phyloP scores from a whole-genome alignment of 1,284 basidiomycete genomes.

The Salmacisia buchloeana region DNA sequence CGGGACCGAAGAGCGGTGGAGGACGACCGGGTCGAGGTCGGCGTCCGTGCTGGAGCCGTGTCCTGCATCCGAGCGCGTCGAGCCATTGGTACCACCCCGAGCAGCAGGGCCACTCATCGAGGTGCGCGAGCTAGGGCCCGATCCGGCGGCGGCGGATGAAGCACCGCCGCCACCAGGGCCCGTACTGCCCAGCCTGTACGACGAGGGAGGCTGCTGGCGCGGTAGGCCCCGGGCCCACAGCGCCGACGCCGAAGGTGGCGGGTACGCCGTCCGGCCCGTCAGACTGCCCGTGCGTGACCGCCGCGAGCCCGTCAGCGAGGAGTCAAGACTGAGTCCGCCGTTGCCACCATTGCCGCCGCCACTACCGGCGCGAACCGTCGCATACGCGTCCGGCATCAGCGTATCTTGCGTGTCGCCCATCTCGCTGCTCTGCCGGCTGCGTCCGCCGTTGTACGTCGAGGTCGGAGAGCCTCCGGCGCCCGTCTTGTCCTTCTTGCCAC shows the following conservation, averaged over 20 bases:
- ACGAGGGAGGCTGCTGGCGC: slow-evolving; percentile 20
- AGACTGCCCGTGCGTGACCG: slow-evolving; percentile 3
- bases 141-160: too few species aligned
- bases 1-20: neutral
- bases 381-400: too few species aligned
- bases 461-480: neutral
- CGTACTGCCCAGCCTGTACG: slow-evolving; percentile 11
- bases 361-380: too few species aligned
- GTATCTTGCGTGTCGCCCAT: too few species aligned
- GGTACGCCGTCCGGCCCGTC: neutral
- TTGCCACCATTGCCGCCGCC: too few species aligned
- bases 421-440: too few species aligned
- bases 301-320: too few species aligned
- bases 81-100: neutral
- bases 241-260: neutral
- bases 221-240: neutral
- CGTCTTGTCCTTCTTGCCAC: neutral
- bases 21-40: too few species aligned
- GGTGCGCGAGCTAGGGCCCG: too few species aligned
- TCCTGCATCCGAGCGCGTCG: neutral
- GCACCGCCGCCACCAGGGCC: neutral
- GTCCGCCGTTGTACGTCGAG: too few species aligned
- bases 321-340: too few species aligned
- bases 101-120: too few species aligned
- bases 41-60: slow-evolving; percentile 6